Base-by-base conservation (phyloP, 1,284 basidiomycete species). In the Cystobasidiaceae sp. region DNA sequence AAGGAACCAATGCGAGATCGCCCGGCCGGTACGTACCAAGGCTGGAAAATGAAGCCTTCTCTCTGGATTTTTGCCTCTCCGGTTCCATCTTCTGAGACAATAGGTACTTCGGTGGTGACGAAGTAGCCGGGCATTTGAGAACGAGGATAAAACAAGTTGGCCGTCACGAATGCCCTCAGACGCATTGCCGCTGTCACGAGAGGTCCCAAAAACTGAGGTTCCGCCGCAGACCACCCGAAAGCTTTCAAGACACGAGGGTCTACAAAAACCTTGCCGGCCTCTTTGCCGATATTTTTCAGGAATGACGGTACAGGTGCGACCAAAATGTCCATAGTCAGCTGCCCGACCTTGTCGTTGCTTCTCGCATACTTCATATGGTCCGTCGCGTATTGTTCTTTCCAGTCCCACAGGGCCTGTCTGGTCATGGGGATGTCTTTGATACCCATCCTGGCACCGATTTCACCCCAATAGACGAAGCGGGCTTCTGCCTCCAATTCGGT, bases 371-470 rank as follows among this genome's bases (percentile, higher is more conserved):
- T 34, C 56, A 60, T 66, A 11, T 48, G 37, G 9, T 54, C 39
- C n/a, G 46, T 37, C 3, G 56, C 64, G 28, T 66, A 66, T 17
- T 39, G 21, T 23, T 66, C 64, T 28, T 52, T 59, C 64, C 64
- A 66, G 15, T 52, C 41, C 43, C 56, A 54, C 15, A 66, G 25
- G 19, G 32, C 46, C 43, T 66, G 30, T 21, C 37, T 33, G 8
- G 56, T 52, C 15, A 27, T 7, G 11, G 56, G 64, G 19, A 66
- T 52, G 30, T 60, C 49, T 30, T 59, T n/a, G 28, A 66, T 66
- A 23, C 64, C 64, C 64, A 66, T 66, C 19, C 64, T 46, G 4
- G 49, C 56, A 32, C 64, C 64, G 15, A 66, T 33, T n/a, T 66
- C 64, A 7, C 32, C n/a, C 56, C 56, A 66, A 48, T 52, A 66